Percentiles rank a stretch among this genome's conserved stretches.
phyloP scores from a whole-genome alignment of 2,329 filamentous ascomycete genomes.

The Pseudogymnoascus sp. region DNA sequence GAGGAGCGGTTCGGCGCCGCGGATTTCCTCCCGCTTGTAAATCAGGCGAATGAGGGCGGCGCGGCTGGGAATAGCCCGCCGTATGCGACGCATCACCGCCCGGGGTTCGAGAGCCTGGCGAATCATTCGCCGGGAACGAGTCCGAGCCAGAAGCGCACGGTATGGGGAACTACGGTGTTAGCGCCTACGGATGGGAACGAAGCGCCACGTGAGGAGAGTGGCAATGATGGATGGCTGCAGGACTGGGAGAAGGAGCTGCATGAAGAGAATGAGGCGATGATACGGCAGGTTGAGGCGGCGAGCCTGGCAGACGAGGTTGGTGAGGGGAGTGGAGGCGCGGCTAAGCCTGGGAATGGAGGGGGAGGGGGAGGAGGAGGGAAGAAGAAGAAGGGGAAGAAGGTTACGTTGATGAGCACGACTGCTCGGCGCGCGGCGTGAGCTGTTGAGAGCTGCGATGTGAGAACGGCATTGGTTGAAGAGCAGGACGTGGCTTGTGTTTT shows the following conservation, averaged over 20 bases:
- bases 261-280: conserved; percentile 52
- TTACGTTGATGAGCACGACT: conserved; percentile 61
- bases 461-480: not conserved
- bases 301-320: conserved; percentile 29
- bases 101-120: conserved; percentile 61
- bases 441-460: not conserved
- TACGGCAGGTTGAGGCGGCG: conserved; percentile 51
- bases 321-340: conserved; percentile 27
- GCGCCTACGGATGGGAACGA: conserved; percentile 35
- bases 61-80: conserved; percentile 40
- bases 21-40: conserved; percentile 57
- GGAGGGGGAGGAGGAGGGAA: conserved; percentile 34
- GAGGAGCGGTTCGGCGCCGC: conserved; percentile 42
- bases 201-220: conserved; percentile 19
- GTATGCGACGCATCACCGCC: conserved; percentile 48
- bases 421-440: conserved; percentile 33
- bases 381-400: conserved; percentile 67
- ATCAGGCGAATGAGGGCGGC: conserved; percentile 38
- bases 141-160: conserved; percentile 67
- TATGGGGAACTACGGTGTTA: conserved; percentile 82
- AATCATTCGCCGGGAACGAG: conserved; percentile 64
- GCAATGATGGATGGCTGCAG: conserved; percentile 78
- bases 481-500: not conserved
- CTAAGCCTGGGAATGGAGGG: conserved; percentile 5
- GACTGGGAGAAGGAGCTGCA: conserved; percentile 73